A percentile compares a stretch with the other conserved stretches of the same genome.
Evolutionary conservation across 2,329 filamentous ascomycete genomes (phyloP).

Genomic region (Colletotrichum liriopes): DNA sequence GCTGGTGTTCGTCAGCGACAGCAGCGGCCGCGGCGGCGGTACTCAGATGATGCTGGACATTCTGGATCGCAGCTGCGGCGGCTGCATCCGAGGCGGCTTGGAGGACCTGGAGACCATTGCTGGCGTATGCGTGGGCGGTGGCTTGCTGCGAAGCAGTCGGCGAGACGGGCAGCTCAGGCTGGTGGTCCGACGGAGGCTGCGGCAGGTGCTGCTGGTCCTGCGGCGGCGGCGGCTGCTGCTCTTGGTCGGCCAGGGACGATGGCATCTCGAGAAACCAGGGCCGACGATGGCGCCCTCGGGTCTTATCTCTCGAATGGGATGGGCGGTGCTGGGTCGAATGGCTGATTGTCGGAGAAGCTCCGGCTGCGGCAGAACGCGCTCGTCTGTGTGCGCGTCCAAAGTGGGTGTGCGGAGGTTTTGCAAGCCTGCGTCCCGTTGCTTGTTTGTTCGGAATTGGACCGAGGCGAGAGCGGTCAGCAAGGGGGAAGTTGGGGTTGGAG

Average conservation of each 20-base stretch:
- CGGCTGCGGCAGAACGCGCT: conserved; percentile 47
- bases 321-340: conserved; percentile 48
- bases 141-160: conserved; percentile 42
- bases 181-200: conserved; percentile 31
- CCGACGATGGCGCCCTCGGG: conserved; percentile 24
- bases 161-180: conserved; percentile 45
- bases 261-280: conserved; percentile 28
- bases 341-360: conserved; percentile 62
- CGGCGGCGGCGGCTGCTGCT: conserved; percentile 19
- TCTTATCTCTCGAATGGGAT: conserved; percentile 24
- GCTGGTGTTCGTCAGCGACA: conserved; percentile 35
- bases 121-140: conserved; percentile 60
- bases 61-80: conserved; percentile 56
- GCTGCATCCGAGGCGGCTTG: conserved; percentile 61
- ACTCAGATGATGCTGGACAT: conserved; percentile 54
- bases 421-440: not conserved
- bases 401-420: conserved; percentile 18
- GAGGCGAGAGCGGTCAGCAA: not conserved
- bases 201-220: conserved; percentile 15
- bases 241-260: conserved; percentile 21
- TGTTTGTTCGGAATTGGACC: not conserved
- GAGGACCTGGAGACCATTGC: conserved; percentile 62
- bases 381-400: conserved; percentile 10
- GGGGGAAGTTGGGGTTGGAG: too few species aligned
- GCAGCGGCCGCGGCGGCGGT: conserved; percentile 45